These are phyloP conservation scores for Jamesozyma jinghongensis DNA, from an alignment of 805 yeast species.

Conservation along the genomic window DNA sequence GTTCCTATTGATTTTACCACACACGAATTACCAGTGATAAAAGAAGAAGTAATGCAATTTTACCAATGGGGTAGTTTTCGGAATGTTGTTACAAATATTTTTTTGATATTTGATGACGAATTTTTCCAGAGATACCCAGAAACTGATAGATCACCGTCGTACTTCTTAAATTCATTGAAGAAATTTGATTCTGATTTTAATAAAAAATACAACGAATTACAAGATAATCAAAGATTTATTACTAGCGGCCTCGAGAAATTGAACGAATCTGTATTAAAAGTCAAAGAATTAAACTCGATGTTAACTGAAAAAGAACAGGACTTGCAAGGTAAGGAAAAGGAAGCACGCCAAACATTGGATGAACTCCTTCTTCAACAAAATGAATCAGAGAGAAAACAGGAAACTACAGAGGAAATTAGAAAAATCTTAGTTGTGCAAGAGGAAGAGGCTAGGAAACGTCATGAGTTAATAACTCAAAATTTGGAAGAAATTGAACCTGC, in stretches of 20 bases:
- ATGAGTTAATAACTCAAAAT: conserved; percentile 47
- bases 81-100: conserved; percentile 39
- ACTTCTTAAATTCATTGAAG: conserved; percentile 42
- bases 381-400: conserved; percentile 85
- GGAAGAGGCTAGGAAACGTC: conserved; percentile 44
- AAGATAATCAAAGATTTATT: conserved; percentile 61
- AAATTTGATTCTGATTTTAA: conserved; percentile 38
- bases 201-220: conserved; percentile 40
- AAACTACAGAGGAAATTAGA: conserved; percentile 71
- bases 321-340: conserved; percentile 48
- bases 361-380: conserved; percentile 77
- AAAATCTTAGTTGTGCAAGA: conserved; percentile 62
- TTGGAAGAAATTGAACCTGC: conserved; percentile 78
- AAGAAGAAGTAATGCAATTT: conserved; percentile 8
- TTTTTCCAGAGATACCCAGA: conserved; percentile 5
- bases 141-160: conserved; percentile 40
- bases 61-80: conserved; percentile 23
- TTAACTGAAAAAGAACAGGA: conserved; percentile 45
- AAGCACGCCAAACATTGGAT: conserved; percentile 63
- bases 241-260: conserved; percentile 65
- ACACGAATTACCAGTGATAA: conserved; percentile 30
- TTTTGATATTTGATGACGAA: conserved; percentile 40
- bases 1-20: conserved; percentile 48
- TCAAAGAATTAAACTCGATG: conserved; percentile 46
- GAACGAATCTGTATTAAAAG: conserved; percentile 67